Conservation (phyloP, 2,329 filamentous ascomycete species). For the Venturiaceae sp. region DNA sequence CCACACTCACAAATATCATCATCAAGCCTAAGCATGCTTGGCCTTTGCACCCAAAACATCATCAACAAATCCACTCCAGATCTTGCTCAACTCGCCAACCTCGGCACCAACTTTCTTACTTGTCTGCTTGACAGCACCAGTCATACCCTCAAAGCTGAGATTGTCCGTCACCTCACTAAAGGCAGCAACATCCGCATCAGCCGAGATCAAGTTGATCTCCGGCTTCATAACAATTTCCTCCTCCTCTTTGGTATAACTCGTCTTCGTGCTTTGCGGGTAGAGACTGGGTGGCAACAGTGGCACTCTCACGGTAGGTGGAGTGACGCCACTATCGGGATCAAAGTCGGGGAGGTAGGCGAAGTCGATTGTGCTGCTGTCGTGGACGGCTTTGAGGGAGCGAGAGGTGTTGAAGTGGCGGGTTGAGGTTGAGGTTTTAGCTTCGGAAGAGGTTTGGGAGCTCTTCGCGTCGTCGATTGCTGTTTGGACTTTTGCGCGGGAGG, state of each 20-base stretch:
- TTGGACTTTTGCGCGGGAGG: slow-evolving; percentile 38
- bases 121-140: slow-evolving; percentile 18
- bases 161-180: slow-evolving; percentile 51
- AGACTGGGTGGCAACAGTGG: slow-evolving; percentile 38
- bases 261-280: slow-evolving; percentile 13
- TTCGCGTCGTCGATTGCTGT: slow-evolving; percentile 43
- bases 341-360: slow-evolving; percentile 51
- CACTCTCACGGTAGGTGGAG: slow-evolving; percentile 26
- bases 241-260: neutral
- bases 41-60: slow-evolving; percentile 35
- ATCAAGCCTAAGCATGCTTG: slow-evolving; percentile 11
- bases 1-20: neutral
- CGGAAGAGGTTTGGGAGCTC: slow-evolving; percentile 41
- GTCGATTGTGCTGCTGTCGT: slow-evolving; percentile 52
- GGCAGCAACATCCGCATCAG: slow-evolving; percentile 38
- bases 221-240: slow-evolving; percentile 38
- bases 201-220: slow-evolving; percentile 45
- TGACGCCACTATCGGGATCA: slow-evolving; percentile 28
- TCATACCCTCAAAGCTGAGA: slow-evolving; percentile 36
- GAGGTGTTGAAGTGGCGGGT: slow-evolving; percentile 46
- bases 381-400: slow-evolving; percentile 43
- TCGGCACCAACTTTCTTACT: slow-evolving; percentile 30
- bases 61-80: slow-evolving; percentile 40
- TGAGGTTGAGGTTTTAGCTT: neutral
- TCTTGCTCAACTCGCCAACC: slow-evolving; percentile 30